Evolutionary conservation across 2,329 filamentous ascomycete genomes (phyloP).

Genomic region (Dothiorella sarmentorum): DNA sequence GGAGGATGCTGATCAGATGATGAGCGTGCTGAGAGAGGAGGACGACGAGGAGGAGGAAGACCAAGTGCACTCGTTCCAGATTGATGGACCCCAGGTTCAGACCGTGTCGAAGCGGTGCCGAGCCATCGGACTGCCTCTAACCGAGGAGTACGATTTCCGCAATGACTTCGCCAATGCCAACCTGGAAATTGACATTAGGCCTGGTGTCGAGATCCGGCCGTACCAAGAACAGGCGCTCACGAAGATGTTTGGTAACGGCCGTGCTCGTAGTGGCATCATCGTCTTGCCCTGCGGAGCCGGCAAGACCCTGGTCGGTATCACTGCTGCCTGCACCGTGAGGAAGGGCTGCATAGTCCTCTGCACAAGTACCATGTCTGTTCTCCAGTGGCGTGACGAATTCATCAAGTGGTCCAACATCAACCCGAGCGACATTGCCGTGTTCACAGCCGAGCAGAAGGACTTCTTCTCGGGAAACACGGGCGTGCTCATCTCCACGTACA

Average conservation of each 20-base stretch:
- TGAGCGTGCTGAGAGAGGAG: constrained; percentile 63
- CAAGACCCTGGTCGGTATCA: constrained; percentile 97
- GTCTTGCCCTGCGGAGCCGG: constrained; percentile 94
- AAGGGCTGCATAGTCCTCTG: constrained; percentile 94
- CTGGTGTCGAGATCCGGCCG: constrained; percentile 82
- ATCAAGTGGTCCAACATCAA: constrained; percentile 99
- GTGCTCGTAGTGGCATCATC: constrained; percentile 95
- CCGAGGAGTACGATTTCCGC: constrained; percentile 96
- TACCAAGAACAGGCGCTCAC: constrained; percentile 97
- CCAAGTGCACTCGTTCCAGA: constrained; percentile 90
- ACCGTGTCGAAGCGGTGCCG: constrained; percentile 85
- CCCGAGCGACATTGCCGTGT: constrained; percentile 87
- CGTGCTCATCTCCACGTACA: constrained; percentile 96
- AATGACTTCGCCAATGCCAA: constrained; percentile 87
- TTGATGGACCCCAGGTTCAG: constrained; percentile 77
- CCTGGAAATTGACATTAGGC: constrained; percentile 88
- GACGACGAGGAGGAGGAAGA: constrained; percentile 86
- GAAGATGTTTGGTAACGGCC: constrained; percentile 99
- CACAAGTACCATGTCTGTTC: constrained; percentile 95
- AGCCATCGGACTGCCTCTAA: constrained; percentile 77
- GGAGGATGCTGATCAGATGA: constrained; percentile 55
- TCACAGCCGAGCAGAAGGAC: constrained; percentile 90
- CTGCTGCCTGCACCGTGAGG: constrained; percentile 94
- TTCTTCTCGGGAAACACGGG: constrained; percentile 84
- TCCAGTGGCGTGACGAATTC: constrained; percentile 96